Conservation (phyloP, 495 filamentous ascomycete genomes). For the Pyronema omphalodes region DNA sequence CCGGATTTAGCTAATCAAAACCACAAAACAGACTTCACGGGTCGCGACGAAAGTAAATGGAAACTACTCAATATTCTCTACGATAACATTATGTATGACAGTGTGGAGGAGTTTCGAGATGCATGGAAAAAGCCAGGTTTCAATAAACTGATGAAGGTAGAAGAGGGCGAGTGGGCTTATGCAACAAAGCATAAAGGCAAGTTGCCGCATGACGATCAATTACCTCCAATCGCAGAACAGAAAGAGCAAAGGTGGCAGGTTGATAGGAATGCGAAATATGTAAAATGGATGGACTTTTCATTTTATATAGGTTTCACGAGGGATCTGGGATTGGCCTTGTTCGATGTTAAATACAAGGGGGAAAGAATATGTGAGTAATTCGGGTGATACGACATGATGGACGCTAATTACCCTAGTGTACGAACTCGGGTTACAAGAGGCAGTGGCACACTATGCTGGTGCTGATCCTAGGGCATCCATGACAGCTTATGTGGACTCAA, state of each 20-base stretch:
- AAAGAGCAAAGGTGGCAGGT: constrained; percentile 26
- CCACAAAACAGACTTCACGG: constrained; percentile 27
- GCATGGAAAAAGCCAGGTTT: constrained; percentile 30
- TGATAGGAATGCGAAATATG: constrained; percentile 31
- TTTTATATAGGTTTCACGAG: constrained; percentile 33
- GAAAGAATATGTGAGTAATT: constrained; percentile 24
- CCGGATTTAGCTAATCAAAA: too few species aligned
- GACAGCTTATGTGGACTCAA: constrained; percentile 30
- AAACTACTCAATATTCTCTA: constrained; percentile 32
- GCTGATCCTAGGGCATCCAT: constrained; percentile 31
- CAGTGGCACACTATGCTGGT: constrained; percentile 36
- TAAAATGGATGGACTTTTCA: constrained; percentile 36
- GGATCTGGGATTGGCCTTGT: constrained; percentile 31
- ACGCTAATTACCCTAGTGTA: constrained; percentile 24
- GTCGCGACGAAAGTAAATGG: constrained; percentile 31
- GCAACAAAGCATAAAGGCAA: constrained; percentile 25
- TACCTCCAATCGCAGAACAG: constrained; percentile 27
- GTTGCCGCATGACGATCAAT: constrained; percentile 25
- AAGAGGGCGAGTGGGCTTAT: constrained; percentile 30
- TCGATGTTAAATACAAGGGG: constrained; percentile 35
- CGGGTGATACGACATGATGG: too few species aligned
- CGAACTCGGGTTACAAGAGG: constrained; percentile 38
- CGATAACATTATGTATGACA: constrained; percentile 31
- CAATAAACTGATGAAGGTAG: constrained; percentile 26
- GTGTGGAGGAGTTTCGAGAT: constrained; percentile 28